Evolutionary conservation across 768 basidiomycete species (phyloP), one percentile per base, ranked within the genome.

Genomic region (Epithele typhae): DNA sequence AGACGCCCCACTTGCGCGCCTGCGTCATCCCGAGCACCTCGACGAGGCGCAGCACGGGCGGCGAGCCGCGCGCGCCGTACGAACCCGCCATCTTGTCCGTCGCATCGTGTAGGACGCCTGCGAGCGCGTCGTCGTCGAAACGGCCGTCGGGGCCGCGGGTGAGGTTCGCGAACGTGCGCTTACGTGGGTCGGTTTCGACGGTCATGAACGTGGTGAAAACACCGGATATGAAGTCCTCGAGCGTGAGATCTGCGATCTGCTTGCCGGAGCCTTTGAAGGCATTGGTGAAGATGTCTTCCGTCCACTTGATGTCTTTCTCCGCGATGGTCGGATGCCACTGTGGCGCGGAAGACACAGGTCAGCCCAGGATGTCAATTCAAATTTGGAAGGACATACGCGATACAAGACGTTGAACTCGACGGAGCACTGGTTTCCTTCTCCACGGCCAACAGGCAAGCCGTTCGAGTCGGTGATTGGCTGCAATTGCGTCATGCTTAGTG

Each of bases 371-470:
- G 27, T n/a, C n/a, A 30, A 30, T 7, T 30, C 27, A 30, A 30
- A 30, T 30, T 7, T 30, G 10, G 19, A 27, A 10, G 5, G 35
- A 49, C 64, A 58, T 59, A 63, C 64, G 41, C 61, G 69, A 54
- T 76, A 74, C 15, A 75, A 59, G 19, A 76, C 54, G 56, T 74
- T 89, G 69, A 91, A 90, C 64, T 91, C 89, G 25, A 88, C 60
- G 0, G 87, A 87, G 48, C 80, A 78, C 30, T 78, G 80, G 57
- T 91, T 91, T 40, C 89, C 89, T 59, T 81, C 68, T 30, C 88
- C 89, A 27, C 52, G 59, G 5, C 43, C 46, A 14, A 60, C 46
- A 23, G 36, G 30, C 21, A 43, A 37, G 25, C 59, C 59, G n/a
- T 51, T 32, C 10, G 40, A 1, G 15, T 24, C 46, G 37, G 52